Evolutionary conservation across 106 monocot species (phyloP), one percentile per base, ranked within the genome.

Genomic region (Dendrobium chrysotoxum): DNA sequence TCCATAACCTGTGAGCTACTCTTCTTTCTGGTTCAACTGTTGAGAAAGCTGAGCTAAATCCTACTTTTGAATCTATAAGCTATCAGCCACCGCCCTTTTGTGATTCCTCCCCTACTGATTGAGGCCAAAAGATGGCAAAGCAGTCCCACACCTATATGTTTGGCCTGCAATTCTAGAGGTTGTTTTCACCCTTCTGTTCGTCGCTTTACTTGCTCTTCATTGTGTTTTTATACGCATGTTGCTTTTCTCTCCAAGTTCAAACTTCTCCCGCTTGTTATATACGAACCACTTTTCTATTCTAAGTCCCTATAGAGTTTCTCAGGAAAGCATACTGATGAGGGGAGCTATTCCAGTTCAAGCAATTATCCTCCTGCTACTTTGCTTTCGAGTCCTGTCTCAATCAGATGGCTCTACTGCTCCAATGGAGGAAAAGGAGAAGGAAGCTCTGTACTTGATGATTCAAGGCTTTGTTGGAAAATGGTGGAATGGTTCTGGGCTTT

Each of bases 401-500:
- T 40, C 77, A 46, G 86, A 89, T 25, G 84, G 18, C 46, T 30
- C 54, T 1, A 67, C 61, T 20, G 89, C 89, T 71, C 90, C 90
- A 72, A 90, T 92, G 92, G 89, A 88, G 81, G 85, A 83, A 40
- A 15, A 65, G 30, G 92, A 92, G 85, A 80, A 77, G 61, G 76
- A 86, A 46, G 86, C 86, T 64, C 79, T 92, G 45, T 86, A 92
- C 70, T 77, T 70, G 13, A 88, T 82, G 72, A 88, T 92, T 44
- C 83, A 74, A 79, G 79, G 72, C 21, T 55, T 83, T 28, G 83
- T 79, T 20, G 83, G 83, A 12, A 58, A 74, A 42, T 72, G 72
- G 73, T 83, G 83, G 83, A 83, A 83, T 79, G 83, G 83, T 38
- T 76, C 45, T 53, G 21, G 13, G 45, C 76, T 76, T 76, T 76